Conservation (phyloP, 2,329 filamentous ascomycete genomes). For the Xylariaceae sp. region DNA sequence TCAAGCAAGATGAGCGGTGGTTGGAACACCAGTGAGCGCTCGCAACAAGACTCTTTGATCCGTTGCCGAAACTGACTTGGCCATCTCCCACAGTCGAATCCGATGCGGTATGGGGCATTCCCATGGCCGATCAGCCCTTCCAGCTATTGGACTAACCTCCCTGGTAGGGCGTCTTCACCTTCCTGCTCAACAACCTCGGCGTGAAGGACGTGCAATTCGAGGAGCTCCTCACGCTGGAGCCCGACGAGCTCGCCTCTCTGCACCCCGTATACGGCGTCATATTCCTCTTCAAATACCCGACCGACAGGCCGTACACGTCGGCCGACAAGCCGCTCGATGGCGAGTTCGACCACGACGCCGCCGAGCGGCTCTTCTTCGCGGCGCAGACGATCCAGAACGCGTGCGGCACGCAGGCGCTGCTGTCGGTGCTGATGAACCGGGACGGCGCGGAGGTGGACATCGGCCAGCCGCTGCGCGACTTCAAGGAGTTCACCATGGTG, state of each 20-base stretch:
- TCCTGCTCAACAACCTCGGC: constrained; percentile 82
- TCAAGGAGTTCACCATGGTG: constrained; percentile 80
- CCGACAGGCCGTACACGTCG: constrained; percentile 53
- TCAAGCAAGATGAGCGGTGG: constrained; percentile 60
- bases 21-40: constrained; percentile 74
- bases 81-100: constrained; percentile 69
- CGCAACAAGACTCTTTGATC: no score
- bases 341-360: constrained; percentile 66
- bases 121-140: background rate
- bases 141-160: constrained; percentile 19
- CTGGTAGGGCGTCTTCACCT: constrained; percentile 85
- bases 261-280: constrained; percentile 90
- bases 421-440: constrained; percentile 88
- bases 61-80: no score
- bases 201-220: constrained; percentile 94
- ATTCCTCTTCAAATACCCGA: constrained; percentile 96
- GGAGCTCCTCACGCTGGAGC: constrained; percentile 84
- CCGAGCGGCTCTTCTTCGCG: constrained; percentile 83
- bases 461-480: constrained; percentile 62
- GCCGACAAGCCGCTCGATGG: constrained; percentile 69
- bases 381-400: constrained; percentile 98
- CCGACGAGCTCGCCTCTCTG: constrained; percentile 61
- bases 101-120: constrained; percentile 73
- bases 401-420: constrained; percentile 89
- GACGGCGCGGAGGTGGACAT: constrained; percentile 58